Base-by-base conservation (phyloP, 2,329 filamentous ascomycete genomes). In the Orbilia quercus region DNA sequence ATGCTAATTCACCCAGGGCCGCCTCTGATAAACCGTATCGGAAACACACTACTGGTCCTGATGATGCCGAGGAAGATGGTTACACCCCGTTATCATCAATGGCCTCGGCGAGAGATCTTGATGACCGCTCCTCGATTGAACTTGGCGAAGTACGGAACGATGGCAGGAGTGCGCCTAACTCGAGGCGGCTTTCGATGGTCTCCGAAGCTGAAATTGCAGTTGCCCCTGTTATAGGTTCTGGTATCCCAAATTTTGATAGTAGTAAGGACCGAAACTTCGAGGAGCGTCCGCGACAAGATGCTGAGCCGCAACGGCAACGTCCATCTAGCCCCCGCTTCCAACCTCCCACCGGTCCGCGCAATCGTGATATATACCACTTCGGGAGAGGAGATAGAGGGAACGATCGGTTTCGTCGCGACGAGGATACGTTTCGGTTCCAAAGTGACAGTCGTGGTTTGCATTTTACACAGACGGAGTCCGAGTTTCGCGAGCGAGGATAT, bases 381-480 rank as follows among this genome's bases (percentile, higher is more conserved):
- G 67, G 67, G 16, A 40, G 44, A 31, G 48, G 42, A 3, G 58
- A 59, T 7, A 25, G 66, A 25, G 50, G 38, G 12, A 14, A 20
- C 22, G 53, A 42, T 25, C 48, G 67, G 45, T 14, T 22, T 9
- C 45, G 38, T 23, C 67, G 54, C 23, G 59, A 72, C 6, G 67
- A 72, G 50, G 59, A 59, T 4, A 44, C 23, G 7, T 72, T 72
- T 28, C 47, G 38, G n/a, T 72, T 72, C 20, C 44, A 65, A 18
- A 64, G 42, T 9, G 59, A 72, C 28, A 72, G 59, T 9, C 67
- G 67, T 18, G 67, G 67, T 5, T 48, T 72, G n/a, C 53, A 59
- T 23, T 72, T 72, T 38, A 53, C 67, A 2, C 67, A 59, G 25
- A 72, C 67, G n/a, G 67, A 72, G 48, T 42, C 67, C n/a, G 67